Conservation (phyloP, 768 basidiomycete genomes). For the Phaeotremella skinneri region DNA sequence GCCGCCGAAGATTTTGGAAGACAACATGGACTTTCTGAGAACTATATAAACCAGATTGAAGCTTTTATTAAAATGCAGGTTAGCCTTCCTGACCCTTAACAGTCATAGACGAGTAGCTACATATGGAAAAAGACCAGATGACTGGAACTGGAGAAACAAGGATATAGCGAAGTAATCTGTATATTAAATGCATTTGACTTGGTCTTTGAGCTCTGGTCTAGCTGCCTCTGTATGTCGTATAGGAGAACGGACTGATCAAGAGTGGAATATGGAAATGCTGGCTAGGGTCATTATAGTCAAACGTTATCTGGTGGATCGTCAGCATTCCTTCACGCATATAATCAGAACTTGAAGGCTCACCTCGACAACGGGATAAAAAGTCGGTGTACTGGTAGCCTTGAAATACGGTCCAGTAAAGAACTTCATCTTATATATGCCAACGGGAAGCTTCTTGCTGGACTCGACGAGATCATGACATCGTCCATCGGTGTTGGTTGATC, state of each 20-base stretch:
- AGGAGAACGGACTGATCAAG: slow-evolving; percentile 86
- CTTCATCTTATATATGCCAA: slow-evolving; percentile 76
- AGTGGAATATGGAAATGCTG: slow-evolving; percentile 91
- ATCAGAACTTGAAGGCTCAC: slow-evolving; percentile 56
- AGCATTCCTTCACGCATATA: background rate
- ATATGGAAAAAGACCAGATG: too few species aligned
- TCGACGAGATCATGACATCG: slow-evolving; percentile 71
- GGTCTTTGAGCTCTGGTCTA: too few species aligned
- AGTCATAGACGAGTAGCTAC: too few species aligned
- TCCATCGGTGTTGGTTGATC: slow-evolving; percentile 75
- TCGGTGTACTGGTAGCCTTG: slow-evolving; percentile 60
- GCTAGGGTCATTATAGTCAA: slow-evolving; percentile 65
- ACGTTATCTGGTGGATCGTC: slow-evolving; percentile 64
- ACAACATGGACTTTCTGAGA: slow-evolving; percentile 32
- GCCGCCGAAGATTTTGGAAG: slow-evolving; percentile 39
- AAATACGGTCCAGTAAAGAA: slow-evolving; percentile 85
- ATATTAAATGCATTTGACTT: too few species aligned
- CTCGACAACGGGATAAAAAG: slow-evolving; percentile 91
- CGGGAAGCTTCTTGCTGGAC: slow-evolving; percentile 58
- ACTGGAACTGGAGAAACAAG: too few species aligned
- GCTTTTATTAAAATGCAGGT: slow-evolving; percentile 30
- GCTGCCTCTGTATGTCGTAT: slow-evolving; percentile 90
- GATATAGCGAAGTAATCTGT: too few species aligned
- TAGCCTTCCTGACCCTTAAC: too few species aligned
- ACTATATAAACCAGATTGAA: slow-evolving; percentile 45